A percentile compares a stretch with the other conserved stretches of the same genome.
Conservation (phyloP, 495 filamentous ascomycete genomes). For the Penicillium maclennaniae region DNA sequence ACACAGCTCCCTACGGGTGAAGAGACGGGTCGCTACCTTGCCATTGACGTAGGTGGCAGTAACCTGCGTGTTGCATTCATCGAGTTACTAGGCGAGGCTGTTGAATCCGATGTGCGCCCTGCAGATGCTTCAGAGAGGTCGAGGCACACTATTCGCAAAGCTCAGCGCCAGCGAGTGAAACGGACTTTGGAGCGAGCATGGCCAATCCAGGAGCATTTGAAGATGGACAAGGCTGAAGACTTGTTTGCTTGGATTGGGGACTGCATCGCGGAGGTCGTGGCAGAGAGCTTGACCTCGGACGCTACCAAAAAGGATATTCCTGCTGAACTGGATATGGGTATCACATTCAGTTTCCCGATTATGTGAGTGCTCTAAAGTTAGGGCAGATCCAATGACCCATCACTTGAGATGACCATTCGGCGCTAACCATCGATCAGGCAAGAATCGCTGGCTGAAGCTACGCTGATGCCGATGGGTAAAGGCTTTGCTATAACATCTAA, state of each 20-base stretch:
- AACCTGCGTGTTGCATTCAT: conserved; percentile 79
- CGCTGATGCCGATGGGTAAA: conserved; percentile 84
- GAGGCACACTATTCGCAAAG: conserved; percentile 42
- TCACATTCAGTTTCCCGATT: conserved; percentile 87
- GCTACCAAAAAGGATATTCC: conserved; percentile 41
- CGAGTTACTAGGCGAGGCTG: conserved; percentile 55
- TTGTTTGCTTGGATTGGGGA: conserved; percentile 78
- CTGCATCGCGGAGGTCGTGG: conserved; percentile 70
- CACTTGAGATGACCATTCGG: neutral
- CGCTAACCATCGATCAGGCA: conserved; percentile 51
- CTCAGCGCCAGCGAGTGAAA: conserved; percentile 49
- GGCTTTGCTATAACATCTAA: conserved; percentile 74
- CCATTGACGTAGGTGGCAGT: conserved; percentile 78
- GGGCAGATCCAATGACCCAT: neutral
- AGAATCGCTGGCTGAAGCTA: conserved; percentile 68
- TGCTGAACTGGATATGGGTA: conserved; percentile 66
- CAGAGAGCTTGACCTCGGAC: conserved; percentile 44
- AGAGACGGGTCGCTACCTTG: conserved; percentile 66
- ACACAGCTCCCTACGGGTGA: conserved; percentile 62
- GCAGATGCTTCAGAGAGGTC: conserved; percentile 36
- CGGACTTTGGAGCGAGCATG: conserved; percentile 66
- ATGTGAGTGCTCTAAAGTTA: conserved; percentile 47
- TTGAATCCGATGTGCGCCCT: conserved; percentile 32
- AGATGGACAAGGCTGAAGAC: conserved; percentile 69
- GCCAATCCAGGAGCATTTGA: conserved; percentile 76